A percentile compares a stretch with the other conserved stretches of the same genome.
Evolutionary conservation across 2,329 filamentous ascomycete species (phyloP).

Genomic region (Aspergillus tubingensis): DNA sequence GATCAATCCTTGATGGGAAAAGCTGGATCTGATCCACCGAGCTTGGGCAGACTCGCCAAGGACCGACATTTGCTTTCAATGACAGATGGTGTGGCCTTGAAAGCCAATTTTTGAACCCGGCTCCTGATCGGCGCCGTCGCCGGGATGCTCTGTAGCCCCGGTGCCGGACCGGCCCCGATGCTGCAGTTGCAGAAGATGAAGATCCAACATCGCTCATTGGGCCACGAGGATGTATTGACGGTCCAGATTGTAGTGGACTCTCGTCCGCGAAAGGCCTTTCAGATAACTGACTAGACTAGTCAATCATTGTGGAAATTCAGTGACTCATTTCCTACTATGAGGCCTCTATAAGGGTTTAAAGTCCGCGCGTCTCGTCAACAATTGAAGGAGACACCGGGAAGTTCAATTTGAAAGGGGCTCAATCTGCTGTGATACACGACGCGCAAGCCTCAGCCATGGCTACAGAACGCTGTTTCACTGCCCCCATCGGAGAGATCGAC

Average conservation of each 20-base stretch:
- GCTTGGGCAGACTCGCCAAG: neutral
- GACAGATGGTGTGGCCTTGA: neutral
- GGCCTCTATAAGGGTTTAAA: neutral
- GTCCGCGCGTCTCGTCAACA: neutral
- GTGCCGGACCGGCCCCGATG: conserved; percentile 6
- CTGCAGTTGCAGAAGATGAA: neutral
- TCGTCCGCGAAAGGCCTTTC: neutral
- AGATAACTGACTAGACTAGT: neutral
- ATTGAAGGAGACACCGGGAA: no score
- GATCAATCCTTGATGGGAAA: neutral
- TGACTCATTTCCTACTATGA: no score
- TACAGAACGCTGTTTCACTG: neutral
- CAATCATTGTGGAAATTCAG: no score
- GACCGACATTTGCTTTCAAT: neutral
- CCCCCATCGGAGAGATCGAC: neutral
- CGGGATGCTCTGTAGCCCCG: neutral
- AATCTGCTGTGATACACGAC: neutral
- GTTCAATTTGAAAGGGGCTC: neutral
- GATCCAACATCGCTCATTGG: conserved; percentile 1
- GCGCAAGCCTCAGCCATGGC: neutral
- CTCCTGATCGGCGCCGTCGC: conserved; percentile 5
- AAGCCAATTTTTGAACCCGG: neutral
- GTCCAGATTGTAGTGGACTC: neutral
- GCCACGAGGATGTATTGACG: neutral
- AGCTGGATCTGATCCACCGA: neutral